Evolutionary conservation across 176 grass and related monocot species (phyloP).

Genomic region (Triticum aestivum): DNA sequence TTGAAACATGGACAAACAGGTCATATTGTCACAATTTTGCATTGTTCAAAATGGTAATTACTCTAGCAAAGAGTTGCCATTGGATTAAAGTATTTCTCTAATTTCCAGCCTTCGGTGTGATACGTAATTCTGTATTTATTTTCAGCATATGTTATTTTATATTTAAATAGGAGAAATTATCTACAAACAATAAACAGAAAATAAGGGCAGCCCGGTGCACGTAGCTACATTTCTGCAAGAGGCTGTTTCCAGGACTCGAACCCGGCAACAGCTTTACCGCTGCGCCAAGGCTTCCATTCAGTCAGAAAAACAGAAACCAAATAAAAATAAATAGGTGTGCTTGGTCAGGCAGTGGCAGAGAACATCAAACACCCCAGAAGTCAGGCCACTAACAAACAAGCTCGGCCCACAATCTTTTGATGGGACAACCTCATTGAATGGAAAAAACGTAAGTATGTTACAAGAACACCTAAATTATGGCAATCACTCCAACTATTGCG

Average conservation of each 20-base stretch:
- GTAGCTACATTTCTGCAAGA: too few species aligned
- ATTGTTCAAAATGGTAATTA: too few species aligned
- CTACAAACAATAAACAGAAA: background rate
- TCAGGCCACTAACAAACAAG: background rate
- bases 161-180: slow-evolving; percentile 2
- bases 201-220: too few species aligned
- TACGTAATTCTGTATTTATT: background rate
- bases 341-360: background rate
- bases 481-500: background rate
- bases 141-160: background rate
- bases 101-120: background rate
- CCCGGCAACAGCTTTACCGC: too few species aligned
- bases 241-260: too few species aligned
- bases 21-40: background rate
- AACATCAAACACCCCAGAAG: background rate
- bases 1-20: background rate
- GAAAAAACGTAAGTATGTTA: background rate
- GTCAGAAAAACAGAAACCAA: background rate
- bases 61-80: background rate
- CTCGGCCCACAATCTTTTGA: background rate
- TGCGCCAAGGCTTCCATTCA: too few species aligned
- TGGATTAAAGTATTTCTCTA: background rate
- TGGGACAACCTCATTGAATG: background rate
- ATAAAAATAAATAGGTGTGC: background rate
- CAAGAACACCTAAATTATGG: background rate